A percentile compares a stretch with the other conserved stretches of the same genome.
These are phyloP conservation scores for Ophiocordyceps camponoti-saundersi DNA, from an alignment of 2,329 filamentous ascomycete species.

Conservation along the genomic window DNA sequence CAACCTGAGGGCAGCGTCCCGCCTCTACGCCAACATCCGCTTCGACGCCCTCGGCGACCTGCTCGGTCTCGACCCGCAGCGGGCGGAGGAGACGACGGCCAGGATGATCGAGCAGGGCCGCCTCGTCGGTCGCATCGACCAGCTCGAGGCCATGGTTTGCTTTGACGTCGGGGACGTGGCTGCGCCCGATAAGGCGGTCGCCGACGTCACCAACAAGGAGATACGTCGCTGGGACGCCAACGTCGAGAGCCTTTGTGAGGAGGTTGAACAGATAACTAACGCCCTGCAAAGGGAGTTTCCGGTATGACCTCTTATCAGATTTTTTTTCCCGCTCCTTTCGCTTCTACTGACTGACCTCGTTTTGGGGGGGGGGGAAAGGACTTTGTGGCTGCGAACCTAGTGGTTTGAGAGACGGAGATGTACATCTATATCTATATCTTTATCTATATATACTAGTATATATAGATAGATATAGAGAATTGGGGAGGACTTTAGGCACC, in stretches of 20 bases:
- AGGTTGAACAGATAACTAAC: constrained; percentile 75
- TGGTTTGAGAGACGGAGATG: constrained; percentile 10
- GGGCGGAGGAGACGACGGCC: constrained; percentile 81
- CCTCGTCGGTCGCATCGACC: constrained; percentile 77
- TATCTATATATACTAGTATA: no score
- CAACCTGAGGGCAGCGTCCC: constrained; percentile 75
- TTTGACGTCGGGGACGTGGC: constrained; percentile 62
- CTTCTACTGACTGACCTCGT: neutral
- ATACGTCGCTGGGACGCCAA: constrained; percentile 80
- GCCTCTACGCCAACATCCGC: constrained; percentile 61
- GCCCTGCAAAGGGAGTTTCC: constrained; percentile 69
- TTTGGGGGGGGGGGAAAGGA: constrained; percentile 18
- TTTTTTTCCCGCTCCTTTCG: neutral
- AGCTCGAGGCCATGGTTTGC: constrained; percentile 75
- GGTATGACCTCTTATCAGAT: constrained; percentile 18
- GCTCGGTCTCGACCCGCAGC: constrained; percentile 60
- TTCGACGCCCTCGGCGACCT: constrained; percentile 61
- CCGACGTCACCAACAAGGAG: constrained; percentile 42
- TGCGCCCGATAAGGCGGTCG: constrained; percentile 37
- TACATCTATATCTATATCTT: no score
- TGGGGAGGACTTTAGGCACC: no score
- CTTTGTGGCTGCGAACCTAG: constrained; percentile 37
- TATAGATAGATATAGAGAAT: no score
- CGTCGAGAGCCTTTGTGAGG: constrained; percentile 71
- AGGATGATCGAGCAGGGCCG: constrained; percentile 93